phyloP scores from a whole-genome alignment of 176 grass and related monocot genomes.

The Thalia dealbata region DNA sequence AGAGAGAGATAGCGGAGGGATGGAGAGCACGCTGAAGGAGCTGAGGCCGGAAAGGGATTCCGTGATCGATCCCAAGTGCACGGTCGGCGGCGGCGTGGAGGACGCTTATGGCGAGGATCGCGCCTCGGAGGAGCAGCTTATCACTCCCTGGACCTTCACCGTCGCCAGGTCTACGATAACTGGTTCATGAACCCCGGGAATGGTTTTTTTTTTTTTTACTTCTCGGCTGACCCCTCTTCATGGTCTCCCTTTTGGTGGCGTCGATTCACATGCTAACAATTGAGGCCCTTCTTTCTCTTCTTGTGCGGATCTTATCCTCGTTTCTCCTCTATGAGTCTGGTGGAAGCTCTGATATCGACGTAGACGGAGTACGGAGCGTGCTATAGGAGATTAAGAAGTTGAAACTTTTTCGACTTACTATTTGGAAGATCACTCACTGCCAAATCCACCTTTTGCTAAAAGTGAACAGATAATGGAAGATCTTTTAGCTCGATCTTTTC shows the following conservation, averaged over 20 bases:
- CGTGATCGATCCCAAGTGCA: constrained; percentile 45
- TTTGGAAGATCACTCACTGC: too few species aligned
- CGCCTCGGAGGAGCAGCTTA: constrained; percentile 77
- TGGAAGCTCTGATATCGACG: too few species aligned
- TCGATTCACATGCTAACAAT: too few species aligned
- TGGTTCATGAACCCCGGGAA: neutral
- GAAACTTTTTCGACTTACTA: too few species aligned
- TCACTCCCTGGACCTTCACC: constrained; percentile 88
- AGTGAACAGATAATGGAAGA: too few species aligned
- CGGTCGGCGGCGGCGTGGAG: constrained; percentile 60
- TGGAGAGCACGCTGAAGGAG: constrained; percentile 77
- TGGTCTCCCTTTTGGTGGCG: neutral
- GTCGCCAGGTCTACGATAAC: constrained; percentile 47
- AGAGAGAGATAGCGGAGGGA: constrained; percentile 3
- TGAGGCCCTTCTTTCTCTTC: too few species aligned
- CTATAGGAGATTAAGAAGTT: too few species aligned
- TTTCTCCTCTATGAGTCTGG: too few species aligned
- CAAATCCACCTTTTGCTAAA: too few species aligned
- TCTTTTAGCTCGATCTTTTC: too few species aligned
- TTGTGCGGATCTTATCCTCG: too few species aligned
- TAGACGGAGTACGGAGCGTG: too few species aligned
- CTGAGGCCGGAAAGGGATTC: constrained; percentile 35
- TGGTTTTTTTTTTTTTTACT: neutral
- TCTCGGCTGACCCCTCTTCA: neutral
- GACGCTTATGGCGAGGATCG: constrained; percentile 81